Percentiles rank a stretch among this genome's conserved stretches.
Evolutionary conservation across 257 asterid genomes (phyloP).

Genomic region (Solanum okadae): DNA sequence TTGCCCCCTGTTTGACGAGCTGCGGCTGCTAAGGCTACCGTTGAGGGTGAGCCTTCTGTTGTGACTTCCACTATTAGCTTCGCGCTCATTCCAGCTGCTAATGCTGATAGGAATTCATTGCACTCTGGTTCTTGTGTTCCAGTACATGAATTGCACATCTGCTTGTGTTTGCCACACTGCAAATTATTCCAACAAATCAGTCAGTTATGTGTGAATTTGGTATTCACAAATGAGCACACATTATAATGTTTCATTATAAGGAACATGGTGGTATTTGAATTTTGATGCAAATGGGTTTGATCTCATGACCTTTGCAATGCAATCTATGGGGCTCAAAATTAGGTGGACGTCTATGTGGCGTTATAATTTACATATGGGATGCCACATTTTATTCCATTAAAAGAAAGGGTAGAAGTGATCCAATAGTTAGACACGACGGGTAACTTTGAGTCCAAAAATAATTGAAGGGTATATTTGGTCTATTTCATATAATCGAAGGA

Average conservation of each 20-base stretch:
- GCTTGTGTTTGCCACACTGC: conserved; percentile 32
- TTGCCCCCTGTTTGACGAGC: conserved; percentile 1
- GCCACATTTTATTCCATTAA: no score
- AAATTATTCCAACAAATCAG: neutral
- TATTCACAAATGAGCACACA: no score
- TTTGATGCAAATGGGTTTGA: neutral
- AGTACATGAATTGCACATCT: conserved; percentile 17
- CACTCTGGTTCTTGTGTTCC: neutral
- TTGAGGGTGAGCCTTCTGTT: neutral
- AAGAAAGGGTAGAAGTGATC: neutral
- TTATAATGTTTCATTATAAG: neutral
- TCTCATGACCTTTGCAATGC: neutral
- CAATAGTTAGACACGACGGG: rapidly evolving
- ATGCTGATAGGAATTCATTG: neutral
- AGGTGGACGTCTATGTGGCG: no score
- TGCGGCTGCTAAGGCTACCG: conserved; percentile 1
- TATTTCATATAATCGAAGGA: no score
- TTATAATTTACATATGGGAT: no score
- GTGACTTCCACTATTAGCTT: neutral
- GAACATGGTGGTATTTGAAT: neutral
- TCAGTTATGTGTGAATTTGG: neutral
- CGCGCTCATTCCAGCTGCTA: conserved; percentile 3
- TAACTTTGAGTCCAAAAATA: no score
- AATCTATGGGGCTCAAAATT: neutral
- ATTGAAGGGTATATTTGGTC: no score